Conservation (phyloP, 345 rosid genomes). For the Euphorbia tirucalli region DNA sequence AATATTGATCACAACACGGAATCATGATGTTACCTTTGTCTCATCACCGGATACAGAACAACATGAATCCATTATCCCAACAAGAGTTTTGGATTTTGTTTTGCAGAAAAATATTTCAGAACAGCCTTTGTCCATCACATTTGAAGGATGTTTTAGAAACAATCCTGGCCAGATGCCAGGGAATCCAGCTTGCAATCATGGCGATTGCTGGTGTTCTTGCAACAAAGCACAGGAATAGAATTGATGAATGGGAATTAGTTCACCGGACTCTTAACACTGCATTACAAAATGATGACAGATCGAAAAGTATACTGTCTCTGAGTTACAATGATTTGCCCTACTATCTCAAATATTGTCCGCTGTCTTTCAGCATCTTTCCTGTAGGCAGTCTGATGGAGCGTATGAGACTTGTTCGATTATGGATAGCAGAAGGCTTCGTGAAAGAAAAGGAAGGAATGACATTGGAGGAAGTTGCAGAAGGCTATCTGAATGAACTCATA, state of each 20-base stretch:
- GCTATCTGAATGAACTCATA: slow-evolving; percentile 3
- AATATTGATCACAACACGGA: slow-evolving; percentile 13
- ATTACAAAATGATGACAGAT: slow-evolving; percentile 11
- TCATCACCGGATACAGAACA: not conserved
- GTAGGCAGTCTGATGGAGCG: not conserved
- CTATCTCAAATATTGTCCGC: slow-evolving; percentile 12
- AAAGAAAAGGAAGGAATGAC: slow-evolving; percentile 16
- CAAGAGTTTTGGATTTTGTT: slow-evolving; percentile 18
- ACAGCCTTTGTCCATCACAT: not conserved
- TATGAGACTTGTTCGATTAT: slow-evolving; percentile 16
- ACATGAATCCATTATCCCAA: slow-evolving; percentile 10
- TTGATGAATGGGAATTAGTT: slow-evolving; percentile 16
- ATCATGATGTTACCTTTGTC: slow-evolving; percentile 10
- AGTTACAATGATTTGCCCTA: slow-evolving; percentile 26
- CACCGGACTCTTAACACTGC: not conserved
- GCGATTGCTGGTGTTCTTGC: slow-evolving; percentile 18
- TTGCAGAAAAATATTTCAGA: slow-evolving; percentile 16
- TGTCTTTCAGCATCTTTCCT: slow-evolving; percentile 14
- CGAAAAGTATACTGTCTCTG: slow-evolving; percentile 11
- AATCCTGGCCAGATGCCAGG: slow-evolving; percentile 14
- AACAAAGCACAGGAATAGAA: slow-evolving; percentile 1
- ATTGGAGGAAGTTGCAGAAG: slow-evolving; percentile 20
- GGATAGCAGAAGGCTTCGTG: slow-evolving; percentile 19
- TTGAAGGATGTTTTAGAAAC: slow-evolving; percentile 1
- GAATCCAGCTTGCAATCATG: slow-evolving; percentile 19